Evolutionary conservation across 2,329 filamentous ascomycete species (phyloP), one percentile per base, ranked within the genome.

Genomic region (Colletotrichum acutatum): DNA sequence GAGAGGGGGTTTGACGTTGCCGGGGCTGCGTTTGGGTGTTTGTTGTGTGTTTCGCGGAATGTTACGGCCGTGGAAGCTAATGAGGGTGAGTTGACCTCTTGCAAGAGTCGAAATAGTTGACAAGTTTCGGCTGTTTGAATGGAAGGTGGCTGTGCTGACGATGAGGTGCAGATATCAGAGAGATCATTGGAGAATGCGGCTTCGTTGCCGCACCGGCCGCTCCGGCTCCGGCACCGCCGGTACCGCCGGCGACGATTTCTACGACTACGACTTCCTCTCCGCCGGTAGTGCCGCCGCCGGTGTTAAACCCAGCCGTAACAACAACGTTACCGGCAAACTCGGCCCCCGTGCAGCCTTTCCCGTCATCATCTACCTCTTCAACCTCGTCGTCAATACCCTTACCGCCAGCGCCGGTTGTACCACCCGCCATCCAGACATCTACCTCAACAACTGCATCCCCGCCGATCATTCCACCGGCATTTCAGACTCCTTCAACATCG

Each of bases 121-220:
- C n/a, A 8, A 4, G 5, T 7, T 9, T 19, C 7, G 8, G 12
- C 24, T 5, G 8, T 16, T 24, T 4, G n/a, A n/a, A 3, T 7
- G 2, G 16, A 1, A 16, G 3, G 22, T 2, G 24, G 12, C 2
- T 19, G 11, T 12, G 3, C 34, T 73, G 28, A 71, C 34, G 11
- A 26, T 5, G 2, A 8, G 1, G 2, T 1, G 16, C 0, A 73
- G 71, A 73, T 24, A 71, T 73, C 57, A 65, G 37, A 34, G 60
- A 71, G 34, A 58, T 73, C 34, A 73, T 73, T 16, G 67, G 54
- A 42, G 46, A 71, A 11, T 73, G 71, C 52, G 71, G 71, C 11
- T 73, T 73, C 42, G 19, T 46, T 9, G 22, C 60, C 5, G 28
- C 49, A 19, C 34, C 67, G 37, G 54, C 34, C 8, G 22, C 66